Evolutionary conservation across 164 flowering plant species (phyloP), one percentile per base, ranked within the genome.

Genomic region (Warburgia ugandensis): DNA sequence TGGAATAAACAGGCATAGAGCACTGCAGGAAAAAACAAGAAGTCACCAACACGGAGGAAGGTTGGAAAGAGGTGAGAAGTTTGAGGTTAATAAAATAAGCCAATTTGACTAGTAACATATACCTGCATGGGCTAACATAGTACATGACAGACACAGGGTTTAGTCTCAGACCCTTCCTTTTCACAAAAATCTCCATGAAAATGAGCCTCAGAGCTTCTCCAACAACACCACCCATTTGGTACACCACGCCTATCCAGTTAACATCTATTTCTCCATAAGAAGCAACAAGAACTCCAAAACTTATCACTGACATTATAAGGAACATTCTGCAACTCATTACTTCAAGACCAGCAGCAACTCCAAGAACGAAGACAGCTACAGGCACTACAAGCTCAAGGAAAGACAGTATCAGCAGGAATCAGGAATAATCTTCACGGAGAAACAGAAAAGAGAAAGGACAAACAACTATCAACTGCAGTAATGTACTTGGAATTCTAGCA

Each of bases 181-280:
- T 92, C 46, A 92, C 94, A 2, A 92, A 68, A 67, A 92, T 87
- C 80, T 92, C 96, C 98, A 92, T 87, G 65, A 92, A 92, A 49
- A 92, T 87, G 60, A 92, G 95, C 70, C 98, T 83, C 59, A 88
- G 56, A 40, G 98, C 95, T 75, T 92, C 98, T 55, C 91, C 98
- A 68, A 92, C 74, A 49, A 92, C 98, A 48, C 98, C 98, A 50
- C 98, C 98, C 98, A 92, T 92, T 72, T 92, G 98, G 72, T 92
- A 92, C 67, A 92, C 85, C 33, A 92, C 98, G 55, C 98, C 98
- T 49, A 83, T 55, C 98, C 98, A 92, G 70, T 59, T 92, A 33
- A 92, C 78, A 58, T 77, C 61, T 23, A 92, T 80, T 75, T 92
- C 98, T 38, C 98, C 98, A 69, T 87, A 92, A 29, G 98, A 92